A percentile compares a stretch with the other conserved stretches of the same genome.
Evolutionary conservation across 208 protist genomes (phyloP).

Genomic region (Trypanosoma brucei): DNA sequence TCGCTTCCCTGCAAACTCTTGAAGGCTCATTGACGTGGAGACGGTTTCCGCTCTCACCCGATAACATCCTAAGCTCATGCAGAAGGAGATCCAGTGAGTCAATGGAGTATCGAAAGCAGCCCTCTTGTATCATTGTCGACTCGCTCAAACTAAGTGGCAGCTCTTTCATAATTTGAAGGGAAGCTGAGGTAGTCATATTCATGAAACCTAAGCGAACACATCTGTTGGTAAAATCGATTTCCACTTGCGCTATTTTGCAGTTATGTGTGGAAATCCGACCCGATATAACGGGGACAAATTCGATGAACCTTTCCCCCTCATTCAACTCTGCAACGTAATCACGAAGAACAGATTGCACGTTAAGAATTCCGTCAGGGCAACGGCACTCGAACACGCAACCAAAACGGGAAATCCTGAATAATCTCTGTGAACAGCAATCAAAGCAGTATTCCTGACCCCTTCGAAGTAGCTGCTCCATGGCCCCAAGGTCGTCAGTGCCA

Average conservation of each 20-base stretch:
- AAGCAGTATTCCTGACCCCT: slow-evolving; percentile 27
- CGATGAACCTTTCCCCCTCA: slow-evolving; percentile 9
- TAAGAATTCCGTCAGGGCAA: slow-evolving; percentile 32
- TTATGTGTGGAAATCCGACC: slow-evolving; percentile 30
- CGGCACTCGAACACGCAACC: slow-evolving; percentile 61
- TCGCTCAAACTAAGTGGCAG: slow-evolving; percentile 14
- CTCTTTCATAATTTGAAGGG: slow-evolving; percentile 15
- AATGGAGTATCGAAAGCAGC: slow-evolving; percentile 13
- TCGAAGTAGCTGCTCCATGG: slow-evolving; percentile 54
- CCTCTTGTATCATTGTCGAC: slow-evolving; percentile 10
- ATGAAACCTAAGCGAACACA: slow-evolving; percentile 15
- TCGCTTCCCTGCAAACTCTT: slow-evolving; percentile 6
- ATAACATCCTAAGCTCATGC: slow-evolving; percentile 17
- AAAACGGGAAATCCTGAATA: slow-evolving; percentile 59
- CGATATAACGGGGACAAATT: slow-evolving; percentile 44
- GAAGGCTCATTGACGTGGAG: slow-evolving; percentile 22
- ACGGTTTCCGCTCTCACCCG: slow-evolving; percentile 1
- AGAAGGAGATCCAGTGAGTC: slow-evolving; percentile 19
- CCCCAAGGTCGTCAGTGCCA: neutral
- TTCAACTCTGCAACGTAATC: slow-evolving; percentile 23
- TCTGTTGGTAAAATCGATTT: slow-evolving; percentile 34
- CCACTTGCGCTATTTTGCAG: slow-evolving; percentile 36
- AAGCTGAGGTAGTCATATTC: slow-evolving; percentile 18
- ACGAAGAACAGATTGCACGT: slow-evolving; percentile 41
- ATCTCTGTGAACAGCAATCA: slow-evolving; percentile 27